Evolutionary conservation across 345 rosid genomes (phyloP), one percentile per base, ranked within the genome.

Genomic region (Hibiscus trionum): DNA sequence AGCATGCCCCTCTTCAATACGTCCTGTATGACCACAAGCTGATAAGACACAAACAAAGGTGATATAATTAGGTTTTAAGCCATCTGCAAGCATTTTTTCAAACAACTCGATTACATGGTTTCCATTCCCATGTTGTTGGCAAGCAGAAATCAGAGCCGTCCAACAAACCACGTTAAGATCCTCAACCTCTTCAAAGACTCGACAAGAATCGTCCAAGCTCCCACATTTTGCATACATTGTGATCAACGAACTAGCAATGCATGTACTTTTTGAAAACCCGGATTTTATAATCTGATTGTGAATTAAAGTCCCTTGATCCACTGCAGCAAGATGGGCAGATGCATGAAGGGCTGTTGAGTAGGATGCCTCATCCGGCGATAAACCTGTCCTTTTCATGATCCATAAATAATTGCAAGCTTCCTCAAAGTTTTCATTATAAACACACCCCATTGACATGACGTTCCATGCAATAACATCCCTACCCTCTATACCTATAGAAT

Each of bases 151-250:
- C 76, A 80, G 66, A 2, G 84, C 80, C 29, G 83, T 81, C 86
- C 86, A 81, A 67, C 76, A 75, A 70, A 83, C 82, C 70, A 83
- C 79, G 3, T 77, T 79, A 9, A 19, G 80, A 56, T 70, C 70
- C 84, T 79, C 53, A 42, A 73, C 73, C 66, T 80, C 83, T 74
- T 73, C 75, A 67, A 81, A 85, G 3, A 78, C 76, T 12, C 3
- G 33, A 66, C 9, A 33, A 69, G 86, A 82, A 15, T 83, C 76
- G 58, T 14, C 14, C 61, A 79, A 31, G 76, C 74, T 69, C 52
- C 84, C 83, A 57, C 88, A 77, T 72, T 85, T 85, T 2, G 86
- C 77, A 67, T 85, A 79, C 86, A 81, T 84, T 42, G 79, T 82
- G 70, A 85, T 81, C 74, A 82, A 66, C n/a, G 82, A 81, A 72